These are phyloP conservation scores for Synchytrium microbalum DNA, from an alignment of 371 early-diverging fungal genomes.

Conservation along the genomic window DNA sequence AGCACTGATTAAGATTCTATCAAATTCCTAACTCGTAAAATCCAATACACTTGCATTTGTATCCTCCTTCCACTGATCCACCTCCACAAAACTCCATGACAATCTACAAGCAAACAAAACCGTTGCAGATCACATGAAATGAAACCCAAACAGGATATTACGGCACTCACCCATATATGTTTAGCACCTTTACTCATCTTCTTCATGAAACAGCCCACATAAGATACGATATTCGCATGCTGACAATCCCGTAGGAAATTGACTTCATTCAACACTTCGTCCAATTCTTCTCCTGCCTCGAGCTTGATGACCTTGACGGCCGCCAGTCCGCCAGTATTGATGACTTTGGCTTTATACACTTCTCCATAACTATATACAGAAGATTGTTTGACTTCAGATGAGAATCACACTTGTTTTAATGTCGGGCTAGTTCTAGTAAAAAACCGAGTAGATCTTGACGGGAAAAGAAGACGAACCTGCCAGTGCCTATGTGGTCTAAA, in stretches of 20 bases:
- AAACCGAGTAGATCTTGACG: constrained; percentile 7
- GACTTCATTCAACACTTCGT: constrained; percentile 49
- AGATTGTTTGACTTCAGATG: neutral
- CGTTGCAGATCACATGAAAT: neutral
- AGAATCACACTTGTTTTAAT: neutral
- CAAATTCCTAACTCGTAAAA: neutral
- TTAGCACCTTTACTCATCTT: constrained; percentile 35
- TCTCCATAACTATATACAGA: constrained; percentile 35
- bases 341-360: constrained; percentile 37
- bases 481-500: constrained; percentile 43
- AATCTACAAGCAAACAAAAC: constrained; percentile 25
- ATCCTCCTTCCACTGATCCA: constrained; percentile 42
- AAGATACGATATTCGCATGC: constrained; percentile 42
- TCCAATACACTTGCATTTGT: constrained; percentile 27
- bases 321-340: constrained; percentile 19
- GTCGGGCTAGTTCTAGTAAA: constrained; percentile 5
- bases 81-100: constrained; percentile 52
- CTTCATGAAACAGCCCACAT: constrained; percentile 47
- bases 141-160: neutral
- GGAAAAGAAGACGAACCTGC: too few species aligned
- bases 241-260: constrained; percentile 44
- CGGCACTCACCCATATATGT: constrained; percentile 33
- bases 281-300: constrained; percentile 46
- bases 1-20: neutral
- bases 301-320: constrained; percentile 49